A percentile compares a stretch with the other conserved stretches of the same genome.
Conservation (phyloP, 352 stramenopile species). For the Globisporangium abappressorium region DNA sequence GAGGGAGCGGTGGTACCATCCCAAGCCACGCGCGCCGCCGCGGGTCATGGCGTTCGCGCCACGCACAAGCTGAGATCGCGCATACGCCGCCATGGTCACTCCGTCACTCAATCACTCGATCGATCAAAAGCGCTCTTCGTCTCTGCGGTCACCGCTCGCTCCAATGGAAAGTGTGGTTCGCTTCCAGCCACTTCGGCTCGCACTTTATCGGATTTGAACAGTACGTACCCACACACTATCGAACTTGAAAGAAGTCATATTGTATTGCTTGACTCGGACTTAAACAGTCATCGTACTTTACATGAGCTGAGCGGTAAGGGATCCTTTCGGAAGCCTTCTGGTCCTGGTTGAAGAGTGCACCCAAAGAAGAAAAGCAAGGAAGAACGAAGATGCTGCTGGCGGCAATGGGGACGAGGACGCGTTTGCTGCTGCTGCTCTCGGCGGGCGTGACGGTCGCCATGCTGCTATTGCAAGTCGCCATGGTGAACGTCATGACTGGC, state of each 20-base stretch:
- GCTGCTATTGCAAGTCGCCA: slow-evolving; percentile 47
- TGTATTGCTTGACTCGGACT: not conserved
- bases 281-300: not conserved
- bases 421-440: slow-evolving; percentile 35
- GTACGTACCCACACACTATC: not conserved
- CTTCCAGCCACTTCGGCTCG: slow-evolving; percentile 31
- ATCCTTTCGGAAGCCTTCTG: not conserved
- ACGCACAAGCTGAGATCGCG: slow-evolving; percentile 58
- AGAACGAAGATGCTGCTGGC: slow-evolving; percentile 5
- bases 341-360: slow-evolving; percentile 28
- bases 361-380: slow-evolving; percentile 4
- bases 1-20: slow-evolving; percentile 82
- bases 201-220: not conserved
- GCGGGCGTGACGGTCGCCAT: slow-evolving; percentile 33
- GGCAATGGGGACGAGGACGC: slow-evolving; percentile 21
- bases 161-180: slow-evolving; percentile 21
- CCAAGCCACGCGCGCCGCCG: slow-evolving; percentile 65
- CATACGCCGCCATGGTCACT: slow-evolving; percentile 50
- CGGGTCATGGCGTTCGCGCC: slow-evolving; percentile 51
- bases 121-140: not conserved
- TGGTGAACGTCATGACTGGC: slow-evolving; percentile 40
- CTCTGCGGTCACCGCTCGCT: not conserved
- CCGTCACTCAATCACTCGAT: slow-evolving; percentile 1
- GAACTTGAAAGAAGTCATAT: not conserved
- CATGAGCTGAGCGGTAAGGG: not conserved